Percentiles rank a stretch among this genome's conserved stretches.
These are phyloP conservation scores for Nitzschia palea DNA, from an alignment of 108 stramenopile species.

Conservation along the genomic window DNA sequence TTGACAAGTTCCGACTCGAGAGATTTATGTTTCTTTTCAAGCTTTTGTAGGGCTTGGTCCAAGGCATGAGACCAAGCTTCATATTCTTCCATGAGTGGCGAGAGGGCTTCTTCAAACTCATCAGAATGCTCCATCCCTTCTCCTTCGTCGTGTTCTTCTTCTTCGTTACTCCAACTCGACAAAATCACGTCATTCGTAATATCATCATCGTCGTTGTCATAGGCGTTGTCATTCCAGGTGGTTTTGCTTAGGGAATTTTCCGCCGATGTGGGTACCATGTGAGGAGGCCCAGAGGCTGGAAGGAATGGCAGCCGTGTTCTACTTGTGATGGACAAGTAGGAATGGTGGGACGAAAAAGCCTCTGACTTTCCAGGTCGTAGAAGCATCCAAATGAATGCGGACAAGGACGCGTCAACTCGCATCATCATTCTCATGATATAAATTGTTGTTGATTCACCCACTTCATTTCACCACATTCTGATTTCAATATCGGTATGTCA, in stretches of 20 bases:
- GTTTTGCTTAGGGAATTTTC: neutral
- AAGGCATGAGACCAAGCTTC: conserved; percentile 28
- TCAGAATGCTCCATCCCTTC: conserved; percentile 1
- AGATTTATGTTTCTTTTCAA: conserved; percentile 55
- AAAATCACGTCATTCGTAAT: neutral
- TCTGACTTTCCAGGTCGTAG: neutral
- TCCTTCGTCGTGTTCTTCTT: conserved; percentile 6
- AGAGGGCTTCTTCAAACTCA: neutral
- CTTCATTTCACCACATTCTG: no score
- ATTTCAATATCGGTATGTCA: no score
- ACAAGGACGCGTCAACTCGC: no score
- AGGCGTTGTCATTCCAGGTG: neutral
- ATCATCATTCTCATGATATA: no score
- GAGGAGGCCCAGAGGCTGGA: no score
- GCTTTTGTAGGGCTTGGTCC: conserved; percentile 7
- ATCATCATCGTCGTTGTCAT: neutral
- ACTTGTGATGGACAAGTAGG: neutral
- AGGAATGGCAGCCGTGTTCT: no score
- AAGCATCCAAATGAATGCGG: no score
- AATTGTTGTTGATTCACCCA: no score
- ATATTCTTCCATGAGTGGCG: conserved; percentile 23
- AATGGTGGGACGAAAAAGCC: neutral
- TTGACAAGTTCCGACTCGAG: conserved; percentile 69
- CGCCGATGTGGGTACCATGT: neutral
- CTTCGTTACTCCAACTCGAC: conserved; percentile 12